Evolutionary conservation across 148 eudicot genomes (phyloP), one percentile per base, ranked within the genome.

Genomic region (Arctostaphylos glauca): DNA sequence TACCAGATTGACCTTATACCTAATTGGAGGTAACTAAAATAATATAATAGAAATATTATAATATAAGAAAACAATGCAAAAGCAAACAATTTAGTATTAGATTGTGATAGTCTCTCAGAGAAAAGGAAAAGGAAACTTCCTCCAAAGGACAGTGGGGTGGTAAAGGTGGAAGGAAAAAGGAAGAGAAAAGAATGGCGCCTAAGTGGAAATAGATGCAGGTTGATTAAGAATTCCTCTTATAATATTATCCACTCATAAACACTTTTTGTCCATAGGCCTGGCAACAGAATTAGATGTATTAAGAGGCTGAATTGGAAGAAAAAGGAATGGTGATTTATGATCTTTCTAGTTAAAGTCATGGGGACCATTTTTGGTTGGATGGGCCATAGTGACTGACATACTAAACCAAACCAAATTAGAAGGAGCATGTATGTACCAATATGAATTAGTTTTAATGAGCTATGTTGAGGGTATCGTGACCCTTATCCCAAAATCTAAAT

Each of bases 181-280:
- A 64, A 64, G 70, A 64, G 21, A 52, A 52, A 52, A 52, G 54
- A 52, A 52, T 52, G 23, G 16, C 1, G 16, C 1, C 19, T 31
- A 49, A 76, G 79, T 76, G 79, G 79, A 50, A 50, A 10, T 76
- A 76, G 59, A 52, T 52, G 79, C 14, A 18, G 54, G 46, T 23
- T 50, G 59, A 76, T 76, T 31, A 14, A 5, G 44, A 76, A 43
- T 52, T 15, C 52, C 46, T 3, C 9, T 50, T 76, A 68, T 13
- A 41, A 68, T 68, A 68, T 31, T 41, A 68, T 41, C 46, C 46
- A 68, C 74, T 41, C 46, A 68, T 46, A 31, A 41, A 15, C 38
- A 31, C 38, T 41, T 31, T 41, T 31, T 14, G 46, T 13, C 47
- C 46, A 31, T 41, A 68, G 74, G 43, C 74, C 47, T 38, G 31